These are phyloP conservation scores for Trypanosoma rangeli DNA, from an alignment of 208 protist genomes.

Conservation along the genomic window DNA sequence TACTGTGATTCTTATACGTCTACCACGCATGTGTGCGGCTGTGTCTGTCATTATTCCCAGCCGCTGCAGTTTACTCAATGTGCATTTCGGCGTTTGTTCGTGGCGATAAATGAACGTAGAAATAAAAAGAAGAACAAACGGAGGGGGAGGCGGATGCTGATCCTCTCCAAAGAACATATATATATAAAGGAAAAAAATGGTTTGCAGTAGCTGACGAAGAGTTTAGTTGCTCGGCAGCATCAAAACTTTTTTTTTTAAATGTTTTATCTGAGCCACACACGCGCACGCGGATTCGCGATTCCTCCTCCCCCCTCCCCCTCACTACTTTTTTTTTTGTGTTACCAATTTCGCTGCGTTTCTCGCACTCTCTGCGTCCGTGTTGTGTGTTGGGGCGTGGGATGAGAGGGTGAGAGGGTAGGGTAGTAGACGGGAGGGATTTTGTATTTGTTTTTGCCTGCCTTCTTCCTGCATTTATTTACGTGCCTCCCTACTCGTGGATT, in stretches of 20 bases:
- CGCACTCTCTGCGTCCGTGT: background rate
- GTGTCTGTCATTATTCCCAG: background rate
- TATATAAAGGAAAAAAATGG: background rate
- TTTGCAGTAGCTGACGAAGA: no score
- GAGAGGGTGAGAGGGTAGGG: background rate
- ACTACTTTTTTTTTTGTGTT: background rate
- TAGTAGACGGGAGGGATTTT: background rate
- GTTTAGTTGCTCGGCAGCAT: no score
- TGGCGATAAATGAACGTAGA: background rate
- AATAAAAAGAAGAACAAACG: background rate
- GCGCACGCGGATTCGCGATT: background rate
- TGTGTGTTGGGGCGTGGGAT: background rate
- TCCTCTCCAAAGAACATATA: background rate
- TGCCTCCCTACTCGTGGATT: background rate
- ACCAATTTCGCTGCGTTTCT: no score
- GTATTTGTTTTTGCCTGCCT: constrained; percentile 14
- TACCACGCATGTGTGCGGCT: background rate
- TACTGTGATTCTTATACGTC: background rate
- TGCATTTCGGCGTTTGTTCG: background rate
- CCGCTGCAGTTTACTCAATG: background rate
- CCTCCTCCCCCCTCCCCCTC: background rate
- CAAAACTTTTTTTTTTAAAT: no score
- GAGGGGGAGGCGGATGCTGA: no score
- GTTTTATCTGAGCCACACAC: background rate
- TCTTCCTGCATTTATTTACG: constrained; percentile 7